These are phyloP conservation scores for Rhodocollybia butyracea DNA, from an alignment of 768 basidiomycete genomes.

Conservation along the genomic window DNA sequence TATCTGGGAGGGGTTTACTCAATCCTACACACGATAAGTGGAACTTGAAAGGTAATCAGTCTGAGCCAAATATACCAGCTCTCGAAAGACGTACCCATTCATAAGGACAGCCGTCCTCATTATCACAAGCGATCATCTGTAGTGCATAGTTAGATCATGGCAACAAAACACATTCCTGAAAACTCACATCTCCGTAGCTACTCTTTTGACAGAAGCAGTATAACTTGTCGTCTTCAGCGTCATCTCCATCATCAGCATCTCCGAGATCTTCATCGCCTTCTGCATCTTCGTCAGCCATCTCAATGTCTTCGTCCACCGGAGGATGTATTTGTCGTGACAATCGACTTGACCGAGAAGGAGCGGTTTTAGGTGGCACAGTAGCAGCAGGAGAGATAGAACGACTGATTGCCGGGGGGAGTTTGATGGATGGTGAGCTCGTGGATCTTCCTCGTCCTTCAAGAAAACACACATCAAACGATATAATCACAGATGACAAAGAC, in stretches of 20 bases:
- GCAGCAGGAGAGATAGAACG: conserved; percentile 27
- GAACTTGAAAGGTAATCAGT: conserved; percentile 35
- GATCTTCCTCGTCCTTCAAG: conserved; percentile 1
- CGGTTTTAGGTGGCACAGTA: conserved; percentile 32
- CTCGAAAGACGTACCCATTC: conserved; percentile 55
- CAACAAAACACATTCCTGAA: not conserved
- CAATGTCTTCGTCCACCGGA: conserved; percentile 36
- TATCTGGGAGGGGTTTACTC: conserved; percentile 40
- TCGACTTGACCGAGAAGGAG: conserved; percentile 38
- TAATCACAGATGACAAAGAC: not conserved
- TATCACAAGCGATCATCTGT: conserved; percentile 74
- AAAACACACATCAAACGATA: not conserved
- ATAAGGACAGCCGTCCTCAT: conserved; percentile 57
- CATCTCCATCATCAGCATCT: conserved; percentile 25
- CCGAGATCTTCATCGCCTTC: not conserved
- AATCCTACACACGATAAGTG: conserved; percentile 60
- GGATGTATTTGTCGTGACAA: conserved; percentile 42
- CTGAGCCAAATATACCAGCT: not conserved
- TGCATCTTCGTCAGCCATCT: conserved; percentile 16
- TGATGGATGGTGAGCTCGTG: conserved; percentile 35
- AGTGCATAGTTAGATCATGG: not conserved
- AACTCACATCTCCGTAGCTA: conserved; percentile 47
- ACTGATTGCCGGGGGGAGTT: conserved; percentile 27
- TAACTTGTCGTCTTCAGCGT: conserved; percentile 44
- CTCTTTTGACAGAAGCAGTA: conserved; percentile 53